Evolutionary conservation across 2,329 filamentous ascomycete species (phyloP).

Genomic region (Pseudocercospora pini-densiflorae): DNA sequence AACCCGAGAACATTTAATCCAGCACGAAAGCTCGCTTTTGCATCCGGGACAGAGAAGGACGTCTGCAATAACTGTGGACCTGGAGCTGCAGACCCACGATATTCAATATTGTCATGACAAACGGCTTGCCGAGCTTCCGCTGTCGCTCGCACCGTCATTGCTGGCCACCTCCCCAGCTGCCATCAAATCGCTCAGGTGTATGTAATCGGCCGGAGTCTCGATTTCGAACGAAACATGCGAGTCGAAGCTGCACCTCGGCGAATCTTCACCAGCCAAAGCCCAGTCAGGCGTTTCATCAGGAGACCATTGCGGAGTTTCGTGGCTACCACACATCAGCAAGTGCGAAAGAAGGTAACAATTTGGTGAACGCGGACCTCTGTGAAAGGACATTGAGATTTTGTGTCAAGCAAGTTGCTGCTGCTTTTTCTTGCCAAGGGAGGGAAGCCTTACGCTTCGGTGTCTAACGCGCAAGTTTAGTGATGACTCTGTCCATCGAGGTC

Average conservation of each 20-base stretch:
- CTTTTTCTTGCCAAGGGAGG: conserved; percentile 18
- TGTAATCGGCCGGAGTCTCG: conserved; percentile 20
- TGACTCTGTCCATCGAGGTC: conserved; percentile 8
- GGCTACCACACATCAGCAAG: conserved; percentile 16
- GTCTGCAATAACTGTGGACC: background rate
- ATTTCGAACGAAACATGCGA: conserved; percentile 20
- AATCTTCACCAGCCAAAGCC: conserved; percentile 20
- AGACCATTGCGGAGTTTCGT: conserved; percentile 21
- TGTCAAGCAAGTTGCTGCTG: conserved; percentile 23
- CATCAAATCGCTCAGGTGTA: conserved; percentile 21
- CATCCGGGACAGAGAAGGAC: background rate
- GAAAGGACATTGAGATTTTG: conserved; percentile 25
- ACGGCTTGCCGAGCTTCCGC: conserved; percentile 10
- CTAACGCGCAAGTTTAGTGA: conserved; percentile 9
- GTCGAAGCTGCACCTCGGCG: conserved; percentile 22
- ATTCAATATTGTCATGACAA: background rate
- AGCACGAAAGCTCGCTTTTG: background rate
- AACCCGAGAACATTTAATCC: background rate
- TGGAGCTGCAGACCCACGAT: background rate
- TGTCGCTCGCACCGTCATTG: conserved; percentile 7
- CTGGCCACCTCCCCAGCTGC: conserved; percentile 15
- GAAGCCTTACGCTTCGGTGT: conserved; percentile 7
- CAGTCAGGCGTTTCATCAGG: conserved; percentile 22
- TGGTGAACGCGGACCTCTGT: conserved; percentile 20
- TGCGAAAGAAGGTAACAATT: background rate